Percentiles rank a stretch among this genome's conserved stretches.
Evolutionary conservation across 805 yeast genomes (phyloP).

Genomic region (Wickerhamiella musiphila): DNA sequence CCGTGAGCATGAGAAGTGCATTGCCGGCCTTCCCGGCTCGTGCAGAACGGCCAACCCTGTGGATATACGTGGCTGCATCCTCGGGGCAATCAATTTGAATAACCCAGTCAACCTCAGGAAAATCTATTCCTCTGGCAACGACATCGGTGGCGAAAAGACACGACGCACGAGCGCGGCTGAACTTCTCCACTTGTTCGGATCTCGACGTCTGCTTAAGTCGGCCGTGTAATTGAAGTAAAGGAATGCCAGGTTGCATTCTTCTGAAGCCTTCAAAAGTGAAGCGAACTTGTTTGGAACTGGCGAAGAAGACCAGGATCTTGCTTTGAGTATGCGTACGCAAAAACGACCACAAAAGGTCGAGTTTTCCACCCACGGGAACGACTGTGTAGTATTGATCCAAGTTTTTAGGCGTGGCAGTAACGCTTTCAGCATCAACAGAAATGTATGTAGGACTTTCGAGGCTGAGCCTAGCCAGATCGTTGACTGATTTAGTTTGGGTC

Average conservation of each 20-base stretch:
- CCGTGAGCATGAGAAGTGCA: slow-evolving; percentile 66
- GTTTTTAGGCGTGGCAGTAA: slow-evolving; percentile 54
- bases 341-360: slow-evolving; percentile 74
- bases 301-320: slow-evolving; percentile 67
- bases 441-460: slow-evolving; percentile 45
- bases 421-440: slow-evolving; percentile 26
- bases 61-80: slow-evolving; percentile 75
- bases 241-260: slow-evolving; percentile 81
- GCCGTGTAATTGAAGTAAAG: slow-evolving; percentile 71
- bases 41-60: slow-evolving; percentile 81
- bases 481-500: slow-evolving; percentile 69
- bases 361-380: slow-evolving; percentile 58
- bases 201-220: slow-evolving; percentile 83
- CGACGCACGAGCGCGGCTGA: slow-evolving; percentile 59
- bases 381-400: slow-evolving; percentile 70
- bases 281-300: slow-evolving; percentile 83
- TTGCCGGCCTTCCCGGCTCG: slow-evolving; percentile 74
- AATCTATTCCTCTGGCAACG: slow-evolving; percentile 82
- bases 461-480: slow-evolving; percentile 68
- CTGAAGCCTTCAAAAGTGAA: slow-evolving; percentile 75
- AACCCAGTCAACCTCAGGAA: slow-evolving; percentile 93
- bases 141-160: slow-evolving; percentile 82
- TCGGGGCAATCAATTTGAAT: slow-evolving; percentile 84
- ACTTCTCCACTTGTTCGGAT: slow-evolving; percentile 63
- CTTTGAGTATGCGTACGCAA: slow-evolving; percentile 64